Evolutionary conservation across 1,139 yeast species (phyloP).

Genomic region (Wickerhamomyces sp.): DNA sequence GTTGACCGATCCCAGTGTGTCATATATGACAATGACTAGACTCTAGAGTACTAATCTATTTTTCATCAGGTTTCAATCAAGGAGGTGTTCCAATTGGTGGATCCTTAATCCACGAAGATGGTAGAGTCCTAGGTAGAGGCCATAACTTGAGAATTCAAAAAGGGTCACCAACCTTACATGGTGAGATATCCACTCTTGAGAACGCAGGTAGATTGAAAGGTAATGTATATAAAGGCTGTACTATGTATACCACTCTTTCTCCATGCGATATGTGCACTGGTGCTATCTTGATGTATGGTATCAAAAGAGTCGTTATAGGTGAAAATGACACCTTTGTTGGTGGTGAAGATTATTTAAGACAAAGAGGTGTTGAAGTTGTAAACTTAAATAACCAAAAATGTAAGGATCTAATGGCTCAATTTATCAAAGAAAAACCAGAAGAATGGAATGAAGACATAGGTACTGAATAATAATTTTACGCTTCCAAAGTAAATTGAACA

Average conservation of each 20-base stretch:
- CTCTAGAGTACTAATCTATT: constrained; percentile 18
- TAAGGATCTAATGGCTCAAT: constrained; percentile 66
- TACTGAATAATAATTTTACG: constrained; percentile 25
- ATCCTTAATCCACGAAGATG: constrained; percentile 67
- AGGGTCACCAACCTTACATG: constrained; percentile 76
- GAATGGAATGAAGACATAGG: constrained; percentile 94
- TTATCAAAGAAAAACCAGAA: constrained; percentile 71
- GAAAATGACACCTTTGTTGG: constrained; percentile 81
- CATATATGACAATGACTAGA: not conserved
- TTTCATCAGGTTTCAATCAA: constrained; percentile 52
- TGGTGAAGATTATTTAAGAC: constrained; percentile 62
- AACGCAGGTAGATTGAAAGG: constrained; percentile 84
- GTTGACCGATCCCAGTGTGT: not conserved
- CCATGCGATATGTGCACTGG: constrained; percentile 97
- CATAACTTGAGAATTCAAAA: constrained; percentile 88
- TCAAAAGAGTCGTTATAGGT: constrained; percentile 81
- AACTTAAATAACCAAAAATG: constrained; percentile 67
- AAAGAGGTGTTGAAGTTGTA: constrained; percentile 70
- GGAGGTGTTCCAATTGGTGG: constrained; percentile 93
- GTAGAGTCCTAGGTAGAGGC: constrained; percentile 78
- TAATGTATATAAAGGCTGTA: constrained; percentile 60
- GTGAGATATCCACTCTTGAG: constrained; percentile 85
- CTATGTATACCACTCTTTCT: constrained; percentile 85
- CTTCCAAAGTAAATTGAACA: not conserved
- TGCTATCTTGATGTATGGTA: constrained; percentile 83